Conservation (phyloP, 805 yeast species). For the Wickerhamia fluorescens region DNA sequence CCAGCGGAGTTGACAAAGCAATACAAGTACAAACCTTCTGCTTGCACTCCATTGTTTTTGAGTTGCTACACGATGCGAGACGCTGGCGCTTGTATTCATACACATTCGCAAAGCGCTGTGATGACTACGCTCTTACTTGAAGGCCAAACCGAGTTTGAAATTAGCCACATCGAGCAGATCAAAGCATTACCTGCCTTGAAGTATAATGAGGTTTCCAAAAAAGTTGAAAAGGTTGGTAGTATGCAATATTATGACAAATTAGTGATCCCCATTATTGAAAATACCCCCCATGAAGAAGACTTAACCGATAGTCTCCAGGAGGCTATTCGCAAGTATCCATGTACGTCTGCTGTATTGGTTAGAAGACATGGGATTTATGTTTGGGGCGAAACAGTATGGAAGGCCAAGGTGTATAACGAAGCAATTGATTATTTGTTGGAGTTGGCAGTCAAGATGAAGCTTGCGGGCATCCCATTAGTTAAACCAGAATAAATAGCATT, state of each 20-base stretch:
- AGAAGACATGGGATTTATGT: conserved; percentile 92
- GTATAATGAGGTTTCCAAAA: conserved; percentile 20
- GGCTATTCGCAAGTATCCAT: conserved; percentile 66
- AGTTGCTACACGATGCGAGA: conserved; percentile 59
- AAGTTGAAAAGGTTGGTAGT: conserved; percentile 56
- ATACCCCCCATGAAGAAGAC: conserved; percentile 84
- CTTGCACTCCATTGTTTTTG: conserved; percentile 85
- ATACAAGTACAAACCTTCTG: conserved; percentile 71
- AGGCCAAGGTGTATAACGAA: conserved; percentile 89
- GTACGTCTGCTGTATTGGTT: conserved; percentile 79
- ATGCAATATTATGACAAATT: conserved; percentile 67
- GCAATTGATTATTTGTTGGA: conserved; percentile 87
- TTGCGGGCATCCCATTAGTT: conserved; percentile 51
- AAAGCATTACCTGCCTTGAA: conserved; percentile 71
- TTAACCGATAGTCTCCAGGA: conserved; percentile 57
- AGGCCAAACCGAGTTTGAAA: conserved; percentile 59
- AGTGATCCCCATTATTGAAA: conserved; percentile 84
- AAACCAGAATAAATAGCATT: background rate
- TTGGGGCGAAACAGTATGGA: conserved; percentile 93
- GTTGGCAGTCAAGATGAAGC: conserved; percentile 76
- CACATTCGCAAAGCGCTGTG: conserved; percentile 88
- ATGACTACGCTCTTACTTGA: conserved; percentile 63
- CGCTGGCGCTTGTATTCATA: conserved; percentile 92
- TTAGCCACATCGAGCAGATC: conserved; percentile 82
- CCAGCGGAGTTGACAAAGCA: conserved; percentile 29